Percentiles rank a stretch among this genome's conserved stretches.
phyloP scores from a whole-genome alignment of 2,329 filamentous ascomycete species.

The Ophiostoma perfectum region DNA sequence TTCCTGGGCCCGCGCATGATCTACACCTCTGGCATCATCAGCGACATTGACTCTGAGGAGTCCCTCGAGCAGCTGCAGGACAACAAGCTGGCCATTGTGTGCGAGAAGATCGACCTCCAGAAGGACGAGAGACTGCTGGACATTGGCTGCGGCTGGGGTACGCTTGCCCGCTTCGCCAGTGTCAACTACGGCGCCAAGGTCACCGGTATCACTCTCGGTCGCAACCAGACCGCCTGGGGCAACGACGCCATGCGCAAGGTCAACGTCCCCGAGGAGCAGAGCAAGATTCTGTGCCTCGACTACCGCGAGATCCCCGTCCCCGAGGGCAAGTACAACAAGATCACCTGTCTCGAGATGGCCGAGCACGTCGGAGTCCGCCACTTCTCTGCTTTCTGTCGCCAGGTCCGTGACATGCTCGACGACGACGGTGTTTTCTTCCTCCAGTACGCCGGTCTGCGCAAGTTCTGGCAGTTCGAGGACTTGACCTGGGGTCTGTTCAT shows the following conservation, averaged over 20 bases:
- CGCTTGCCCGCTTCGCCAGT: constrained; percentile 85
- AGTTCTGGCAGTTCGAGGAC: constrained; percentile 96
- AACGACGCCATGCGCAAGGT: constrained; percentile 80
- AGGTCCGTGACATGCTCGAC: constrained; percentile 92
- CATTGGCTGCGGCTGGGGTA: constrained; percentile 97
- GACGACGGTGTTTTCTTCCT: constrained; percentile 96
- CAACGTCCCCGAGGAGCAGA: constrained; percentile 80
- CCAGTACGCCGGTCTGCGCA: constrained; percentile 89
- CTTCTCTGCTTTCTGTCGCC: constrained; percentile 71
- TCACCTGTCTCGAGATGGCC: constrained; percentile 96
- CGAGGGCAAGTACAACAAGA: constrained; percentile 79
- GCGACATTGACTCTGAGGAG: constrained; percentile 81
- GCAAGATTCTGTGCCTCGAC: constrained; percentile 89
- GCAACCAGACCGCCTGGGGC: constrained; percentile 96
- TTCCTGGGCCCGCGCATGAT: constrained; percentile 98
- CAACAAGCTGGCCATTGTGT: constrained; percentile 92
- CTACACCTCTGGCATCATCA: constrained; percentile 93
- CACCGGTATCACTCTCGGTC: constrained; percentile 86
- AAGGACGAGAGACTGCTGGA: constrained; percentile 79
- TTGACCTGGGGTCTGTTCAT: constrained; percentile 98
- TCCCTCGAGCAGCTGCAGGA: constrained; percentile 92
- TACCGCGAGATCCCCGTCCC: constrained; percentile 89
- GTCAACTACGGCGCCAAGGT: constrained; percentile 80
- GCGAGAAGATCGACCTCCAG: constrained; percentile 87
- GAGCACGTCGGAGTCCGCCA: constrained; percentile 96